Conservation (phyloP, 208 protist species). For the Wallacemonas sp. region DNA sequence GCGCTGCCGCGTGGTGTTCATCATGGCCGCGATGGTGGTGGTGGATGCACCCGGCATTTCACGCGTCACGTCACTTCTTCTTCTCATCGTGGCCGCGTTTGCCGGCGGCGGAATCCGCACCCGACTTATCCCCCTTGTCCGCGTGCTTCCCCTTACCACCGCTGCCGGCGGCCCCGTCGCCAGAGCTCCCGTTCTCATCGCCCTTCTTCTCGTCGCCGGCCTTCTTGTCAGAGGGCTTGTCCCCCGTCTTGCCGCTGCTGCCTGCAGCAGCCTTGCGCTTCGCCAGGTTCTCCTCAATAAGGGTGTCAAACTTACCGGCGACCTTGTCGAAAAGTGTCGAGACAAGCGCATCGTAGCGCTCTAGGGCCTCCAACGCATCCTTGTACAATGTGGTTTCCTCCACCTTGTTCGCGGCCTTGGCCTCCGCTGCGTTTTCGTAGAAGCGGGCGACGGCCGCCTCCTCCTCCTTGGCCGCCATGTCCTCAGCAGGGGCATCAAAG, state of each 20-base stretch:
- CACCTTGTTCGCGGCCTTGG: conserved; percentile 5
- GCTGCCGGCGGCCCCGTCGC: neutral
- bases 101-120: no score
- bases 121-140: neutral
- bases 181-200: neutral
- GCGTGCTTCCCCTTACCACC: conserved; percentile 13
- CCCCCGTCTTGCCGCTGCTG: conserved; percentile 16
- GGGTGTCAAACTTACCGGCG: conserved; percentile 79
- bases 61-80: conserved; percentile 11
- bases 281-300: conserved; percentile 79
- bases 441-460: conserved; percentile 18
- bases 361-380: conserved; percentile 66
- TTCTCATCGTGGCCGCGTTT: conserved; percentile 4
- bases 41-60: no score
- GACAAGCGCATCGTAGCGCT: conserved; percentile 80
- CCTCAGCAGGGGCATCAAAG: conserved; percentile 80
- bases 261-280: conserved; percentile 42
- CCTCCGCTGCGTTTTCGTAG: conserved; percentile 53
- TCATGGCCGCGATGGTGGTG: no score
- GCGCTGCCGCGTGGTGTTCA: neutral
- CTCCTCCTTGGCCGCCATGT: conserved; percentile 18
- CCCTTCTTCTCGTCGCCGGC: conserved; percentile 15
- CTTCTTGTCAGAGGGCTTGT: neutral
- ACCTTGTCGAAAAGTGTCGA: conserved; percentile 90
- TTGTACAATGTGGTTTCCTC: conserved; percentile 69